phyloP scores from a whole-genome alignment of 2,329 filamentous ascomycete genomes.

The Penicillium sp. region DNA sequence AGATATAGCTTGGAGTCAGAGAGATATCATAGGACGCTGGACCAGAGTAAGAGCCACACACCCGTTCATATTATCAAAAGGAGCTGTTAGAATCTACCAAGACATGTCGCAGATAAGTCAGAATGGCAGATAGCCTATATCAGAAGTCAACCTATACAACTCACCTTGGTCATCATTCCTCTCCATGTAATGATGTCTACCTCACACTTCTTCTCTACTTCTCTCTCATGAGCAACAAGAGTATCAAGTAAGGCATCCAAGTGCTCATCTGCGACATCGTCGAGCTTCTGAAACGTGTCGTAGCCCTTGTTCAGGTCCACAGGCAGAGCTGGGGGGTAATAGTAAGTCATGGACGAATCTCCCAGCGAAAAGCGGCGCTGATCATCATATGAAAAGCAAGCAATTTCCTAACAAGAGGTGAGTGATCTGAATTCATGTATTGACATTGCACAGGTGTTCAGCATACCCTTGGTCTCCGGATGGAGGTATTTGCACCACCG shows the following conservation, averaged over 20 bases:
- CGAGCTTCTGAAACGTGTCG: conserved; percentile 74
- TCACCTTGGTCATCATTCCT: conserved; percentile 96
- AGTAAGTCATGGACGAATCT: conserved; percentile 78
- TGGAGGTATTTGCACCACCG: conserved; percentile 61
- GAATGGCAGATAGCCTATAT: background rate
- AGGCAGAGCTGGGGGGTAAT: conserved; percentile 71
- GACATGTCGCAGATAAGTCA: background rate
- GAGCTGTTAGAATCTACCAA: conserved; percentile 72
- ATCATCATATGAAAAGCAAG: conserved; percentile 89
- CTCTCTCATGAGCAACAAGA: conserved; percentile 68
- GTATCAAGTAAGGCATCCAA: conserved; percentile 77
- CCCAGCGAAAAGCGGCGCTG: conserved; percentile 72
- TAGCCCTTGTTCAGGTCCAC: conserved; percentile 77
- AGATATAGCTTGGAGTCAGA: conserved; percentile 9
- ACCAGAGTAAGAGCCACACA: conserved; percentile 40
- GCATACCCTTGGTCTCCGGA: conserved; percentile 69
- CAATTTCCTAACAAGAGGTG: conserved; percentile 66
- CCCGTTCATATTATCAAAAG: conserved; percentile 78
- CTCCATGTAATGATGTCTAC: conserved; percentile 87
- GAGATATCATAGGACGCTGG: background rate
- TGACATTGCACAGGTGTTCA: background rate
- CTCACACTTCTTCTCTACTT: conserved; percentile 63
- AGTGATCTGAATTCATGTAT: conserved; percentile 3
- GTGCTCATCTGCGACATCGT: conserved; percentile 81
- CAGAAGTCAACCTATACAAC: conserved; percentile 8